Base-by-base conservation (phyloP, 495 filamentous ascomycete genomes). In the Penicillium simplicissimum region DNA sequence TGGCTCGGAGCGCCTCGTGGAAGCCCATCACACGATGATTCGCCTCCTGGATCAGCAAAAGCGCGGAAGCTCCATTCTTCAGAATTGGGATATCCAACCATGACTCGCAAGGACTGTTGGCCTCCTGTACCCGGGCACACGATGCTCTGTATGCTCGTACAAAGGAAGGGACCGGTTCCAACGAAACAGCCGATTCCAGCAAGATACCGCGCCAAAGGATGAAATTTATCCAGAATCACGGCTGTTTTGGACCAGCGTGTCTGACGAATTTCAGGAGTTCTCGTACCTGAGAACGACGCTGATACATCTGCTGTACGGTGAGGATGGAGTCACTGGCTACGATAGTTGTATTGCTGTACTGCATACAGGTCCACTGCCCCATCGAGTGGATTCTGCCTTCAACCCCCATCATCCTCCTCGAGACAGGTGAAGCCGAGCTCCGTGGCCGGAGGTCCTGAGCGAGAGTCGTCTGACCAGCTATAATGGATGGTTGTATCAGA, bases 281-380 rank as follows among this genome's bases (percentile, higher is more conserved):
- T 31, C 14, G 48, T 61, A 67, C 61, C 40, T 40, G 58, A 43
- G 15, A 55, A 61, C 65, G 36, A 6, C 36, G 49, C 47, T 40
- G 61, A 67, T 67, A 67, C 65, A 47, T 33, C 33, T 42, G 42
- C 42, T 61, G 65, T 64, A 67, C 40, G 15, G 52, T 38, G 45
- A 58, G 17, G 49, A 58, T 57, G 63, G 55, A 48, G 53, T n/a
- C 14, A 42, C 14, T 42, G 49, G 33, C 40, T 48, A 17, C 28
- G 28, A 31, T 31, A 31, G 28, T 31, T 42, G 40, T 42, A 19
- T 42, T 4, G 8, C n/a, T 42, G 42, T 45, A 45, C 28, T 11
- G 42, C 23, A 34, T 58, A 52, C 48, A 34, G 36, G 28, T 21
- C 10, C 31, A 8, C 13, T 23, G 57, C 33, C 51, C 61, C 61